Base-by-base conservation (phyloP, 768 basidiomycete species). In the Hebeloma cylindrosporum region DNA sequence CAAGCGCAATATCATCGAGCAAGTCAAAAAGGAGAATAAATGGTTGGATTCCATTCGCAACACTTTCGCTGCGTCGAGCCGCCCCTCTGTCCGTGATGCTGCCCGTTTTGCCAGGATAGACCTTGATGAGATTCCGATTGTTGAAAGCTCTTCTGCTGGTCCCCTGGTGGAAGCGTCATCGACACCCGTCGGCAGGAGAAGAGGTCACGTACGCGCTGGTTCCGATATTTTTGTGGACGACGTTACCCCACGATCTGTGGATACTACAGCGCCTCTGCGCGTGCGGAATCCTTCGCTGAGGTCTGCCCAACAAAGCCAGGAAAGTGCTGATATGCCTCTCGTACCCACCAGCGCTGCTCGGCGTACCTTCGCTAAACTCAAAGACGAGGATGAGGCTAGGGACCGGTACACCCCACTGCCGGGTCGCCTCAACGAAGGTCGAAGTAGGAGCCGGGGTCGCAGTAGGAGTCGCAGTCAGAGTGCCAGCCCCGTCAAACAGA, bases 1-100 rank as follows among this genome's bases (percentile, higher is more conserved):
- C 54, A 71, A 75, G 38, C 73, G 77, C 7, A 73, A 68, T 7
- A 74, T 80, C 25, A 56, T 79, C 34, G 74, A 72, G 44, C 57
- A 68, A 22, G 67, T 70, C n/a, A 52, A 65, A 61, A 51, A 62
- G 52, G 68, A 66, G 52, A 63, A 59, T 13, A 54, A 54, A 16
- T 63, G 61, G 53, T 60, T 65, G 40, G 59, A 68, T 35, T 65
- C 61, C 4, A 60, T 66, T 4, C 56, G 67, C 26, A 57, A 60
- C 11, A 50, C 47, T 7, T 52, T 53, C 16, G 52, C 52, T 3
- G 54, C 56, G 26, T 43, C 50, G 43, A 35, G 47, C 44, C 45
- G 42, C 8, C 29, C 17, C 48, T 30, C 31, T 28, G 30, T 21
- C 20, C 21, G 27, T 10, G 29, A 36, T 28, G 30, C 40, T 7